Conservation (phyloP, 1,284 basidiomycete species). For the Cryptococcus hybrid region DNA sequence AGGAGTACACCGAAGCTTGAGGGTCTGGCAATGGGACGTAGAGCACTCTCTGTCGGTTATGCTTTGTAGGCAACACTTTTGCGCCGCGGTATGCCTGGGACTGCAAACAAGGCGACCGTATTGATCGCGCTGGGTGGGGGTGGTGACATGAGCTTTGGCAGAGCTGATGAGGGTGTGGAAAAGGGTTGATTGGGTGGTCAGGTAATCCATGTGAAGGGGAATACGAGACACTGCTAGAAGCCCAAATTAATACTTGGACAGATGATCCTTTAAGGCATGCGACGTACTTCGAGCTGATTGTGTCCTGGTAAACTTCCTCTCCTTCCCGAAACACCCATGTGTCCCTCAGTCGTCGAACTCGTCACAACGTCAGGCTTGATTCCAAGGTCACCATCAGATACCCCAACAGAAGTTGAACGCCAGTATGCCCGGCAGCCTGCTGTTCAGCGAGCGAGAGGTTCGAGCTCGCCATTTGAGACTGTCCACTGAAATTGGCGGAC, state of each 20-base stretch:
- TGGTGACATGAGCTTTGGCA: conserved; percentile 3
- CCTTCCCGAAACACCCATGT: conserved; percentile 8
- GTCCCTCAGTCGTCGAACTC: conserved; percentile 4
- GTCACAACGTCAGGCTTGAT: conserved; percentile 14
- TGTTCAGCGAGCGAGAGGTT: no score
- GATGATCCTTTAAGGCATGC: not conserved
- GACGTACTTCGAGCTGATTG: conserved; percentile 14
- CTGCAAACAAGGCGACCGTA: conserved; percentile 10
- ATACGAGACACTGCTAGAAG: conserved; percentile 31
- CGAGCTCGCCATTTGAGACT: no score
- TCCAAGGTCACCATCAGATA: not conserved
- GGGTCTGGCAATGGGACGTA: conserved; percentile 48
- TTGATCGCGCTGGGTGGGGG: conserved; percentile 8
- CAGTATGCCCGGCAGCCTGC: no score
- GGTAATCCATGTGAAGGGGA: conserved; percentile 47
- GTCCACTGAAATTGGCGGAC: no score
- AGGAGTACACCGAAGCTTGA: conserved; percentile 42
- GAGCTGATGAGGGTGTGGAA: conserved; percentile 40
- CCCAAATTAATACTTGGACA: conserved; percentile 1
- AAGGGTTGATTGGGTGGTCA: conserved; percentile 44
- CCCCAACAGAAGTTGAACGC: no score
- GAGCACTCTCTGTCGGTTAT: conserved; percentile 22
- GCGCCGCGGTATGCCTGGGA: conserved; percentile 22
- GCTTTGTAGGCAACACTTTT: conserved; percentile 21
- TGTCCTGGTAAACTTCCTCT: conserved; percentile 23